Percentiles rank a stretch among this genome's conserved stretches.
phyloP scores from a whole-genome alignment of 2,329 filamentous ascomycete genomes.

The Diaporthe nobilis region DNA sequence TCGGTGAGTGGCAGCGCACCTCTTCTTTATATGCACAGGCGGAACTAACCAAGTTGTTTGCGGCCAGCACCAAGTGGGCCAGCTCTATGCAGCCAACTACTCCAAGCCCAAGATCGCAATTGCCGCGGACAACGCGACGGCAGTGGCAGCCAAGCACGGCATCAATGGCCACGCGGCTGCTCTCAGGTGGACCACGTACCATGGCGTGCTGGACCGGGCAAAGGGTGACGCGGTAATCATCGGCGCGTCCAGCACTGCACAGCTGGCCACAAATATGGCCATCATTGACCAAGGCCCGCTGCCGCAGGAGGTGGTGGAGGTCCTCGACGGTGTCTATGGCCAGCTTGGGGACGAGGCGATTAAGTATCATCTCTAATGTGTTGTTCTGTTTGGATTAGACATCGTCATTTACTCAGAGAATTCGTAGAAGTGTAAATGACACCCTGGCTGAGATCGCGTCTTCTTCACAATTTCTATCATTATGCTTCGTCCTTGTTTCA shows the following conservation, averaged over 20 bases:
- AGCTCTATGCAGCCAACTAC: conserved; percentile 48
- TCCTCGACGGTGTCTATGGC: conserved; percentile 8
- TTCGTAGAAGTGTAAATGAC: not conserved
- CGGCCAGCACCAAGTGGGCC: conserved; percentile 42
- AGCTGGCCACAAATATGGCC: conserved; percentile 53
- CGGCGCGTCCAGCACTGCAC: conserved; percentile 52
- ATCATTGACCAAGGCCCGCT: conserved; percentile 57
- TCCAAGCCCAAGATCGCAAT: conserved; percentile 47
- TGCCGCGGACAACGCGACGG: conserved; percentile 47
- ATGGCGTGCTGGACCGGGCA: conserved; percentile 50
- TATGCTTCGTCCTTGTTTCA: not conserved
- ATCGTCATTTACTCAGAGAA: not conserved
- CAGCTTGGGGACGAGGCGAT: conserved; percentile 21
- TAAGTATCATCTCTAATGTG: not conserved
- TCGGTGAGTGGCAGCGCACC: conserved; percentile 42
- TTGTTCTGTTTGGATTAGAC: not conserved
- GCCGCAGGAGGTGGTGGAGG: conserved; percentile 52
- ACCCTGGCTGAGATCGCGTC: not conserved
- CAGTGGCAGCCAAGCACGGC: conserved; percentile 50
- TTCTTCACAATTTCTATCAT: not conserved
- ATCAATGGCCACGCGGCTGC: conserved; percentile 57
- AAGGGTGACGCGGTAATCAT: conserved; percentile 55
- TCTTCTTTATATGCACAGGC: not conserved
- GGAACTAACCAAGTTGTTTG: not conserved
- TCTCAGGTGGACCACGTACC: conserved; percentile 57